Evolutionary conservation across 2,329 filamentous ascomycete species (phyloP), one percentile per base, ranked within the genome.

Genomic region (Leptographium wingfieldii): DNA sequence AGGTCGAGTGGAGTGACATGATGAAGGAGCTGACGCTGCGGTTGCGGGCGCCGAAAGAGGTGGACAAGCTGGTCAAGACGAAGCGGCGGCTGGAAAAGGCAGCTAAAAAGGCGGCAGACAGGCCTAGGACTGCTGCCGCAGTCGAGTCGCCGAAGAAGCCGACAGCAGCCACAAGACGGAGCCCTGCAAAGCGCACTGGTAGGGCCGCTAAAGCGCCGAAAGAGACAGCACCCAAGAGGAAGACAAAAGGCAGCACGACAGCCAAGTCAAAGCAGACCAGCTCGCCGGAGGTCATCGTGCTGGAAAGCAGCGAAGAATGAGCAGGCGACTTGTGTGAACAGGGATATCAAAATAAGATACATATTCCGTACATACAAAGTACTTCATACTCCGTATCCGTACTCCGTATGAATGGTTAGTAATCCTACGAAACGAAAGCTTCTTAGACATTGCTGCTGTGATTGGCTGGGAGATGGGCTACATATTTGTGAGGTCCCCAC

Each of bases 1-100:
- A 76, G 5, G 73, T 91, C 2, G 70, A 77, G 57, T 97, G 92
- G 92, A 76, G 78, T 0, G 81, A 87, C 55, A 82, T 96, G 73
- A 87, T 95, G 74, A 92, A 85, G 68, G 92, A 95, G 69, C 72
- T 95, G 66, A 94, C 81, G 57, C 73, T 96, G 56, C 80, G 92
- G 38, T 76, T 82, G 43, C 80, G 89, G 29, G 91, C 87, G 0
- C 72, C 79, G 59, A 86, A 87, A 60, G 86, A 91, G 64, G 74
- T 92, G 1, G 80, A 84, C 49, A 83, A 83, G 65, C 67, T 96
- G 31, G 77, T 90, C 65, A 88, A 83, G 66, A 60, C 61, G 35
- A 65, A 65, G 56, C 64, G 64, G 27, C 60, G 56, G 27, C 25
- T 58, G 19, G 61, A 64, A n/a, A 58, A 49, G 57, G 54, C 12